Base-by-base conservation (phyloP, 805 yeast species). In the Pichia nanzhaoensis region DNA sequence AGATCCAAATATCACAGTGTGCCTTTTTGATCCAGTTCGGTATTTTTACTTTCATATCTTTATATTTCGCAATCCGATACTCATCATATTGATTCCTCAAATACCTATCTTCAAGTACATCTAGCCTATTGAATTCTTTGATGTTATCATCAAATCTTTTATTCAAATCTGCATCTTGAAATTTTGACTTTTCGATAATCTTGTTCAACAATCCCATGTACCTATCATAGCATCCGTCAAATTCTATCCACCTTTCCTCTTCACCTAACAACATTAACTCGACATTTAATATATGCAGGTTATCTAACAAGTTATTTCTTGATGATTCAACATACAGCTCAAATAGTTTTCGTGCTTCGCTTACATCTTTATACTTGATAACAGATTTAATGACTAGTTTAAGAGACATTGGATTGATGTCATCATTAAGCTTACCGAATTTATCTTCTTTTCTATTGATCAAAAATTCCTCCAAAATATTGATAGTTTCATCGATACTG, bases 181-280 rank as follows among this genome's bases (percentile, higher is more conserved):
- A 22, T 27, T 42, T 42, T 0, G 60, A 50, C 17, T 51, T 49
- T 6, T 46, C 44, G 33, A 56, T 34, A 28, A 48, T 49, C 7
- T 44, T 39, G 10, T 38, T 49, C 3, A 60, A 39, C 12, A 60
- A 33, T 13, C 44, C 39, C 10, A 55, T 14, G 39, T 51, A 62
- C 34, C 63, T 50, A 22, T 46, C 46, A 44, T 58, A 61, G 35
- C 59, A 54, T 19, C 53, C 54, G 27, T 57, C 59, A 47, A 62
- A 61, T 35, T 61, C 66, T 39, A 51, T 49, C 66, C 66, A 62
- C 17, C 66, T 55, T 22, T 47, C 44, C 43, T 62, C 66, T 38
- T 55, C 58, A 13, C 63, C 66, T 19, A 62, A 46, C 31, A 62
- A 35, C 50, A 58, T 42, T 34, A 62, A 44, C 42, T 62, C 66